phyloP scores from a whole-genome alignment of 495 filamentous ascomycete genomes.

The Podospora comata region DNA sequence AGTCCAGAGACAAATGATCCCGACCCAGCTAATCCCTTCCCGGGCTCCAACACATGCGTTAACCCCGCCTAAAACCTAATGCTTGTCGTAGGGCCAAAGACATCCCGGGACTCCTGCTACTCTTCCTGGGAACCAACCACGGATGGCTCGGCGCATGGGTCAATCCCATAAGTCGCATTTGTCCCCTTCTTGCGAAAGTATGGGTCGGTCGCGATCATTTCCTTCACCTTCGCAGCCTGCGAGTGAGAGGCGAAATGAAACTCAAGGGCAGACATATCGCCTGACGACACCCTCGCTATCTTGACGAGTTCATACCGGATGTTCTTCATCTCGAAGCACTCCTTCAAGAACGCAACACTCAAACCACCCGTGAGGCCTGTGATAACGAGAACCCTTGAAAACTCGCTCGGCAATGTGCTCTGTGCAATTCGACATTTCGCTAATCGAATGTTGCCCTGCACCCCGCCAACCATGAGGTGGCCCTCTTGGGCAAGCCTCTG shows the following conservation, averaged over 20 bases:
- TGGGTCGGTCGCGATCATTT: not conserved
- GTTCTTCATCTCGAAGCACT: not conserved
- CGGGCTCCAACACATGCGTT: not conserved
- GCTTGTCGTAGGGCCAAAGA: not conserved
- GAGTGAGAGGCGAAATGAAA: not conserved
- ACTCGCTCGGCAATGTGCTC: not conserved
- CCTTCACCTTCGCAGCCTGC: not conserved
- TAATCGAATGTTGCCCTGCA: not conserved
- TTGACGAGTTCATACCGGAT: not conserved
- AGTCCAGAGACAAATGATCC: not conserved
- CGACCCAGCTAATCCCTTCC: not conserved
- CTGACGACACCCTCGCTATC: not conserved
- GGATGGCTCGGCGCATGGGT: not conserved
- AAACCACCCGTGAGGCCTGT: not conserved
- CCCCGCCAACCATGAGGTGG: not conserved
- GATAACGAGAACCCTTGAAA: not conserved
- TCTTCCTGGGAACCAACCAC: not conserved
- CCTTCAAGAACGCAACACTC: not conserved
- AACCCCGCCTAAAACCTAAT: not conserved
- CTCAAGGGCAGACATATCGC: not conserved
- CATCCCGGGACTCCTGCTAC: not conserved
- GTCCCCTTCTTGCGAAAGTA: not conserved
- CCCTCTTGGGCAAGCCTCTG: not conserved
- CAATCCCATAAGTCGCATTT: not conserved
- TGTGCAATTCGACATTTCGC: not conserved